Percentiles rank a stretch among this genome's conserved stretches.
phyloP scores from a whole-genome alignment of 441 rosid species.

The Croton setiger region DNA sequence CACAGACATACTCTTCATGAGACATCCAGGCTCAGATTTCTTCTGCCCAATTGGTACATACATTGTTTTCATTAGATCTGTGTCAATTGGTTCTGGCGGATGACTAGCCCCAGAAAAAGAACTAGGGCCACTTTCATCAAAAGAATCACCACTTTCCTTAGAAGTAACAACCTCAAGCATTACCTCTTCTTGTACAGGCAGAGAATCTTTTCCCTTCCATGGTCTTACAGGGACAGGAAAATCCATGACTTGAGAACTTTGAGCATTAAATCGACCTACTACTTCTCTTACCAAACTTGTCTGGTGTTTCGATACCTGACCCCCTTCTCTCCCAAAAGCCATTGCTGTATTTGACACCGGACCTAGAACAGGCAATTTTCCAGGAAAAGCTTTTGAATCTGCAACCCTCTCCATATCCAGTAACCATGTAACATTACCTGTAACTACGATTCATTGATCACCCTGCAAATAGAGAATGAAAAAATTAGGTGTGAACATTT shows the following conservation, averaged over 20 bases:
- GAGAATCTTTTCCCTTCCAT: slow-evolving; percentile 61
- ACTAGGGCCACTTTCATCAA: slow-evolving; percentile 68
- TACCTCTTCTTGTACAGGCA: slow-evolving; percentile 46
- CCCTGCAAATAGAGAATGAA: slow-evolving; percentile 33
- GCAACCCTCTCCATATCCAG: slow-evolving; percentile 59
- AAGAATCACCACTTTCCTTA: slow-evolving; percentile 49
- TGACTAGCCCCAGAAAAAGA: slow-evolving; percentile 87
- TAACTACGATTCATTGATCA: slow-evolving; percentile 22
- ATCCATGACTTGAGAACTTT: slow-evolving; percentile 38
- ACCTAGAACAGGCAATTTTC: slow-evolving; percentile 42
- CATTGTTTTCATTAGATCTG: slow-evolving; percentile 64
- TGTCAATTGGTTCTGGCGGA: slow-evolving; percentile 88
- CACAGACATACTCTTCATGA: slow-evolving; percentile 59
- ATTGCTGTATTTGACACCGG: slow-evolving; percentile 38
- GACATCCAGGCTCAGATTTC: slow-evolving; percentile 61
- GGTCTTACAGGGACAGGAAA: slow-evolving; percentile 43
- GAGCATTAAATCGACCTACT: slow-evolving; percentile 31
- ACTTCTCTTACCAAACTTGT: slow-evolving; percentile 49
- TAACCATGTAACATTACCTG: slow-evolving; percentile 33
- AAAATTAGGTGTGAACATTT: slow-evolving; percentile 14
- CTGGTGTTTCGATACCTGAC: slow-evolving; percentile 39
- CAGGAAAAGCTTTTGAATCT: slow-evolving; percentile 48
- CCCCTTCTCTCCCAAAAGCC: slow-evolving; percentile 43
- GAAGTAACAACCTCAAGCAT: slow-evolving; percentile 40
- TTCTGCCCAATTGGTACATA: slow-evolving; percentile 61